A percentile compares a stretch with the other conserved stretches of the same genome.
These are phyloP conservation scores for Chlorella sp. DNA, from an alignment of 139 green algal species.

Conservation along the genomic window DNA sequence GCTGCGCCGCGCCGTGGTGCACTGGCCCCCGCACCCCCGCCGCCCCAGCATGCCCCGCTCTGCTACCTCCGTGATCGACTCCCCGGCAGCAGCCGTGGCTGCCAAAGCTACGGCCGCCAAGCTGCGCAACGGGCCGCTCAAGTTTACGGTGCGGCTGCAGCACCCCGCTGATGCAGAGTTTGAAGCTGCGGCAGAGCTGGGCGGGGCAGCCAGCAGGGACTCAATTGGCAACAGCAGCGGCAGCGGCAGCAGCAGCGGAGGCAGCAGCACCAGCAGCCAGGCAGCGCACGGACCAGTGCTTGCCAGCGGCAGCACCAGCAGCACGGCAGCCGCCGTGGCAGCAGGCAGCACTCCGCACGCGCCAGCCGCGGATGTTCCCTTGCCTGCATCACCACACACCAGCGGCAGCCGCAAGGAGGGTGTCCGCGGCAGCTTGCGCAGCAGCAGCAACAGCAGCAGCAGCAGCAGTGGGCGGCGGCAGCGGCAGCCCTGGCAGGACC, in stretches of 20 bases:
- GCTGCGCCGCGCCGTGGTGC: constrained; percentile 49
- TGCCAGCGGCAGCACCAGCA: neutral
- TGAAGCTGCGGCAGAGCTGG: neutral
- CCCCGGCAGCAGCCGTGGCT: constrained; percentile 36
- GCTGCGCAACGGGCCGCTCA: neutral
- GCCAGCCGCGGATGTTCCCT: neutral
- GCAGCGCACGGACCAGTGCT: neutral
- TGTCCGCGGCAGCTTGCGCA: too few species aligned
- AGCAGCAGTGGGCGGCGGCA: neutral
- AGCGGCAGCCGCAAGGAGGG: neutral
- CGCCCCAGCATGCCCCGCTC: neutral
- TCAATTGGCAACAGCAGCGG: neutral
- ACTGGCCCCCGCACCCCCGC: constrained; percentile 34
- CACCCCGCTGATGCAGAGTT: constrained; percentile 6
- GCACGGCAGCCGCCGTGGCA: neutral
- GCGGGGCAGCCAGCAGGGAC: neutral
- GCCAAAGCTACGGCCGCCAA: neutral
- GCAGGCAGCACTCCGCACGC: neutral
- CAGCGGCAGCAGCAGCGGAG: neutral
- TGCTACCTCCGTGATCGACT: neutral
- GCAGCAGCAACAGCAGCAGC: neutral
- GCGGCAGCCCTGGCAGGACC: neutral
- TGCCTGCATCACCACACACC: neutral
- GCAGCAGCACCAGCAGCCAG: neutral
- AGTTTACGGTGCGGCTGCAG: constrained; percentile 1